These are phyloP conservation scores for Gloeostereum incarnatum DNA, from an alignment of 768 basidiomycete species.

Conservation along the genomic window DNA sequence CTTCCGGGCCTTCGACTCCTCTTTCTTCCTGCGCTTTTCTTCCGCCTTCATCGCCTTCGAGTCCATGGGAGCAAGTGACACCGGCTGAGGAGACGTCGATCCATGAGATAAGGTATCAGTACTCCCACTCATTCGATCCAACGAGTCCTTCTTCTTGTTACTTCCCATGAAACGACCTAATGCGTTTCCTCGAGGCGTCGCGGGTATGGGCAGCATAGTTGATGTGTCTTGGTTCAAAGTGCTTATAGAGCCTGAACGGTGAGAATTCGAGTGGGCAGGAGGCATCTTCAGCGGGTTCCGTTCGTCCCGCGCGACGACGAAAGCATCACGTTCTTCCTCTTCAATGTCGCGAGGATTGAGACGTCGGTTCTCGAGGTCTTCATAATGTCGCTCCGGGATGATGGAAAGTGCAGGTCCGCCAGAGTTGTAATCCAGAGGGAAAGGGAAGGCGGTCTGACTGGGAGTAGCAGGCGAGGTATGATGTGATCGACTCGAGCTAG, in stretches of 20 bases:
- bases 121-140: too few species aligned
- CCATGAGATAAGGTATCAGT: background rate
- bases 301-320: too few species aligned
- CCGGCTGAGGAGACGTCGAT: background rate
- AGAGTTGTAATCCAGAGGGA: constrained; percentile 8
- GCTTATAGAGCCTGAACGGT: background rate
- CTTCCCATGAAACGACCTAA: constrained; percentile 1
- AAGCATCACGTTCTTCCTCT: too few species aligned
- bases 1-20: constrained; percentile 22
- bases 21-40: constrained; percentile 31
- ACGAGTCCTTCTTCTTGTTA: too few species aligned
- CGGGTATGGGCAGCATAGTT: background rate
- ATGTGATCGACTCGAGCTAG: constrained; percentile 18
- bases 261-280: background rate
- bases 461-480: constrained; percentile 18
- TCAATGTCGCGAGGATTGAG: background rate
- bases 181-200: background rate
- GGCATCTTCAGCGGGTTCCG: too few species aligned
- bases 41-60: constrained; percentile 33
- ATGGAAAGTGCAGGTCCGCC: constrained; percentile 28
- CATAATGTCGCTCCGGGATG: constrained; percentile 21
- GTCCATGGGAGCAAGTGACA: constrained; percentile 19
- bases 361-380: constrained; percentile 11
- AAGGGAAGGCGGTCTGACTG: constrained; percentile 19
- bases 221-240: background rate